These are phyloP conservation scores for Ganoderma sinense DNA, from an alignment of 1,284 basidiomycete species.

Conservation along the genomic window DNA sequence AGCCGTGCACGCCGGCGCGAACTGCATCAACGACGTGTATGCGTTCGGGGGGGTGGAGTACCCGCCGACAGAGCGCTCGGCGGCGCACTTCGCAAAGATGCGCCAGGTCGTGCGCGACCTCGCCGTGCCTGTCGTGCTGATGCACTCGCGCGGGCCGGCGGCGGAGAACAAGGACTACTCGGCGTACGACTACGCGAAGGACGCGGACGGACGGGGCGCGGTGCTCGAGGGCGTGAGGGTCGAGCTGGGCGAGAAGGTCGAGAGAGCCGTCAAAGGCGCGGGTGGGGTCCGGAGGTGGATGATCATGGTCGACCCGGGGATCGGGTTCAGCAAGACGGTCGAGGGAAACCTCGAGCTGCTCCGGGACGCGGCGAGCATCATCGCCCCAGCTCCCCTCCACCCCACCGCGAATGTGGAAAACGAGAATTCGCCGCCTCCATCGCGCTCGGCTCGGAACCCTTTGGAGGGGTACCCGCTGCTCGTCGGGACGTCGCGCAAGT, in stretches of 20 bases:
- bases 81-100: conserved; percentile 63
- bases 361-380: conserved; percentile 57
- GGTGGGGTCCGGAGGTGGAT: conserved; percentile 91
- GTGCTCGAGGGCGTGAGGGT: conserved; percentile 76
- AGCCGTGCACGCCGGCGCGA: conserved; percentile 86
- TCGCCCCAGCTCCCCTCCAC: conserved; percentile 44
- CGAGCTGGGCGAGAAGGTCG: conserved; percentile 81
- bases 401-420: conserved; percentile 5
- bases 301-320: conserved; percentile 91
- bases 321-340: conserved; percentile 94
- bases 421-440: not conserved
- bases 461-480: conserved; percentile 76
- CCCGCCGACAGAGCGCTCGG: conserved; percentile 45
- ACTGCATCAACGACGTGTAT: conserved; percentile 95
- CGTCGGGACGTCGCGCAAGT: conserved; percentile 86
- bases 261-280: conserved; percentile 70
- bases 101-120: conserved; percentile 68
- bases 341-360: conserved; percentile 81
- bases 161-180: conserved; percentile 76
- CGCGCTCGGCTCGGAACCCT: conserved; percentile 48
- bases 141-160: conserved; percentile 93
- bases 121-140: conserved; percentile 81
- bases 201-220: conserved; percentile 42
- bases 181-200: conserved; percentile 49
- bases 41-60: conserved; percentile 78